phyloP scores from a whole-genome alignment of 2,329 filamentous ascomycete species.

The Ceratocystis destructans region DNA sequence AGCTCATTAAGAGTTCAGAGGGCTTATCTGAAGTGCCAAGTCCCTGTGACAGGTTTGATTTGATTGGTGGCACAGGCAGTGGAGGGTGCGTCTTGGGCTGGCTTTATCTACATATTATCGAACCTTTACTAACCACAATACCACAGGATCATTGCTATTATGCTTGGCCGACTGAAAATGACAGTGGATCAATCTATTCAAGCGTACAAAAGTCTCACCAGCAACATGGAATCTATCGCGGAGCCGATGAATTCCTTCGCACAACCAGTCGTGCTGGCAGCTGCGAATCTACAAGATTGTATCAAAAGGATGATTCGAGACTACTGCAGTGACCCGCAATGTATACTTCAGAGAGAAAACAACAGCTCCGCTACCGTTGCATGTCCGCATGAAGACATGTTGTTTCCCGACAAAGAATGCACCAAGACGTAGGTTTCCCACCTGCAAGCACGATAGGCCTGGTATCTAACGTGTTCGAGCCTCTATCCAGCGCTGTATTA shows the following conservation, averaged over 20 bases:
- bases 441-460: neutral
- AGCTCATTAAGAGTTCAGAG: conserved; percentile 18
- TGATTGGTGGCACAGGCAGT: conserved; percentile 26
- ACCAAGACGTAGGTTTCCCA: neutral
- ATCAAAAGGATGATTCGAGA: neutral
- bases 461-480: neutral
- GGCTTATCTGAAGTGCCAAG: conserved; percentile 20
- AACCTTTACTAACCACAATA: too few species aligned
- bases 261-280: neutral
- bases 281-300: neutral
- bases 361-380: neutral
- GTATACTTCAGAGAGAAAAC: neutral
- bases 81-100: conserved; percentile 21
- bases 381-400: neutral
- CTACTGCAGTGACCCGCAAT: neutral
- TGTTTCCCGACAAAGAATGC: neutral
- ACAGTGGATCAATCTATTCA: neutral
- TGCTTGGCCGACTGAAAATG: neutral
- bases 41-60: conserved; percentile 24
- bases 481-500: neutral
- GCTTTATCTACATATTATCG: neutral
- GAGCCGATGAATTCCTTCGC: neutral
- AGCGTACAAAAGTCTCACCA: neutral
- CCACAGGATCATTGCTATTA: neutral
- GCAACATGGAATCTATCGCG: neutral